phyloP scores from a whole-genome alignment of 441 rosid species.

The Geranium incanum region DNA sequence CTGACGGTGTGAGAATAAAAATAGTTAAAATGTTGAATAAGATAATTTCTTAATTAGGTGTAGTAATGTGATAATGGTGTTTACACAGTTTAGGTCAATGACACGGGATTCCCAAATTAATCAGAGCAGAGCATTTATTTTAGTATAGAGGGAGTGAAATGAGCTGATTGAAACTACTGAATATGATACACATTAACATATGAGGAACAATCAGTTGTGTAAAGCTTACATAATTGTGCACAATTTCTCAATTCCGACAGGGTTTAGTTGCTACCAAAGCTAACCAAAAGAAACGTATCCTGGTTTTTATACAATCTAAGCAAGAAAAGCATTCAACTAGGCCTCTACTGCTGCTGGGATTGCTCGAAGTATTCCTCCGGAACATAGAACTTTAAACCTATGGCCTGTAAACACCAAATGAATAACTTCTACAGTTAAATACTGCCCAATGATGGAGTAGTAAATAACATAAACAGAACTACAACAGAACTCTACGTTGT shows the following conservation, averaged over 20 bases:
- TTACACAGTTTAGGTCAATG: too few relatives aligned
- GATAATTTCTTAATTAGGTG: too few relatives aligned
- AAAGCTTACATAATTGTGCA: background rate
- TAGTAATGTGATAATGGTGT: too few relatives aligned
- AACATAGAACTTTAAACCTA: conserved; percentile 63
- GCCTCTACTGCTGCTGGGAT: background rate
- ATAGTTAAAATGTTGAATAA: too few relatives aligned
- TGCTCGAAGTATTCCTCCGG: conserved; percentile 67
- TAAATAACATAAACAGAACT: background rate
- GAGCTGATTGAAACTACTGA: too few relatives aligned
- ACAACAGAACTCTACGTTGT: background rate
- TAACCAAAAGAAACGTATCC: background rate
- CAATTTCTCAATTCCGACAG: background rate
- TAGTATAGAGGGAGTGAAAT: too few relatives aligned
- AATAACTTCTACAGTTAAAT: background rate
- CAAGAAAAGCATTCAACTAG: background rate
- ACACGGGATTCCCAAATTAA: too few relatives aligned
- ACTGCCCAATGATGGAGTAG: background rate
- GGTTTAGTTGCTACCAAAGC: background rate
- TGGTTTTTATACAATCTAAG: background rate
- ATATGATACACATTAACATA: too few relatives aligned
- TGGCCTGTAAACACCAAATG: conserved; percentile 43
- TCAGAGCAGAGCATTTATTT: too few relatives aligned
- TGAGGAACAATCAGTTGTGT: too few relatives aligned
- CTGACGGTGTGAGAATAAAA: too few relatives aligned